Evolutionary conservation across 768 basidiomycete species (phyloP).

Genomic region (Mycena haematopus): DNA sequence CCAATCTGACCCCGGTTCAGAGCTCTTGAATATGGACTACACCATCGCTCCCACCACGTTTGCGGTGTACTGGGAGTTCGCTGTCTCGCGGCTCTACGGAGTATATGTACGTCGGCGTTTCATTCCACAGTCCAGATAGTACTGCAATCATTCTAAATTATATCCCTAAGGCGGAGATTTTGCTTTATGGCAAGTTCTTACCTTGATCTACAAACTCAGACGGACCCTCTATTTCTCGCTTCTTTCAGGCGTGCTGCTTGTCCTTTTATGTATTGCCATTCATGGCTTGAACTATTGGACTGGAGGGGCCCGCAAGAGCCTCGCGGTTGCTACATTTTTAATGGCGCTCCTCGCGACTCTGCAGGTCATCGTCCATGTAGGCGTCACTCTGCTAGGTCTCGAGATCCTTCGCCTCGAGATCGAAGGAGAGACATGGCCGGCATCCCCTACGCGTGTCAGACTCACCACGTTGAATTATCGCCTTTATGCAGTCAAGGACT

Average conservation of each 20-base stretch:
- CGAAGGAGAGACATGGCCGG: neutral
- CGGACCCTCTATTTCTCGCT: neutral
- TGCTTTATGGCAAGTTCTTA: slow-evolving; percentile 3
- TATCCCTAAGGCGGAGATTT: neutral
- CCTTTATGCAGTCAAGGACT: neutral
- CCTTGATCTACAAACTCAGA: neutral
- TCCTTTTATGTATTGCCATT: neutral
- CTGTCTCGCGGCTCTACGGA: neutral
- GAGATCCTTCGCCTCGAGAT: neutral
- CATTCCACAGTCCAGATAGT: neutral
- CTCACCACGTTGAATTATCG: neutral
- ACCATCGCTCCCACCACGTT: neutral
- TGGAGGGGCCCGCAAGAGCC: neutral
- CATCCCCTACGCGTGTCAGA: neutral
- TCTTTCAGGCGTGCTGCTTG: slow-evolving; percentile 1
- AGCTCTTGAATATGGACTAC: slow-evolving; percentile 2
- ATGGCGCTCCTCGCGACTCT: slow-evolving; percentile 12
- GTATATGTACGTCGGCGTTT: neutral
- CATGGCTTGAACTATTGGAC: slow-evolving; percentile 5
- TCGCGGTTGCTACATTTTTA: neutral
- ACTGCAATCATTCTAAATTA: neutral
- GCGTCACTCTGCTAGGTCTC: neutral
- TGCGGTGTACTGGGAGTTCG: neutral
- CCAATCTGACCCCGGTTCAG: neutral
- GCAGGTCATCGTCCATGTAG: neutral